Conservation (phyloP, 441 rosid genomes). For the Metrosideros polymorpha region DNA sequence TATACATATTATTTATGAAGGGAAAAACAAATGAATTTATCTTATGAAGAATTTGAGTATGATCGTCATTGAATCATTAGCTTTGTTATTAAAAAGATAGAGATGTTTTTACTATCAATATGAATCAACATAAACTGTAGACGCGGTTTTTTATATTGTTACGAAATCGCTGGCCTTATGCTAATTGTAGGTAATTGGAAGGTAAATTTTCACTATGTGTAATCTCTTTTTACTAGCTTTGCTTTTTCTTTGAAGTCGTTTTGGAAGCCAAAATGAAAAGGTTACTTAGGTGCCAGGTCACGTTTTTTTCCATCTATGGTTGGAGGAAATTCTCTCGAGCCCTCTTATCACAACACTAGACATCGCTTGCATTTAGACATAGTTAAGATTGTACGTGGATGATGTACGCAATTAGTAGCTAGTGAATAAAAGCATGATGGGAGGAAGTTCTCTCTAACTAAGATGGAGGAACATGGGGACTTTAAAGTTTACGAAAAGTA, state of each 20-base stretch:
- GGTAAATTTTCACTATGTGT: not conserved
- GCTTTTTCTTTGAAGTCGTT: not conserved
- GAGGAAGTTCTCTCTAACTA: not conserved
- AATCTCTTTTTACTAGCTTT: not conserved
- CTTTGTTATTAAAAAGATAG: not conserved
- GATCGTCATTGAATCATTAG: not conserved
- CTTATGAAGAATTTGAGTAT: not conserved
- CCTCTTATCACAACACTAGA: not conserved
- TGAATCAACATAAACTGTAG: too few species aligned
- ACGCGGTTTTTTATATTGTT: too few species aligned
- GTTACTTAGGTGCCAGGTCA: not conserved
- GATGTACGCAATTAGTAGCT: not conserved
- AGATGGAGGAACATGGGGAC: not conserved
- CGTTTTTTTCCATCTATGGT: too few species aligned
- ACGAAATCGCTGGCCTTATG: too few species aligned
- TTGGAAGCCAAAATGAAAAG: not conserved
- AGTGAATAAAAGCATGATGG: not conserved
- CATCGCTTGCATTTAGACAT: not conserved
- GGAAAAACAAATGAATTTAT: not conserved
- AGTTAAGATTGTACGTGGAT: not conserved
- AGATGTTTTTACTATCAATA: not conserved
- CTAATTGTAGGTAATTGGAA: not conserved
- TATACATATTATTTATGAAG: not conserved
- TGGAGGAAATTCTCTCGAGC: not conserved
- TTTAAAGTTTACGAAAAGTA: rapidly evolving